A percentile compares a stretch with the other conserved stretches of the same genome.
These are phyloP conservation scores for Antitrichia curtipendula DNA, from an alignment of 225 moss, liverwort and hornwort genomes.

Conservation along the genomic window DNA sequence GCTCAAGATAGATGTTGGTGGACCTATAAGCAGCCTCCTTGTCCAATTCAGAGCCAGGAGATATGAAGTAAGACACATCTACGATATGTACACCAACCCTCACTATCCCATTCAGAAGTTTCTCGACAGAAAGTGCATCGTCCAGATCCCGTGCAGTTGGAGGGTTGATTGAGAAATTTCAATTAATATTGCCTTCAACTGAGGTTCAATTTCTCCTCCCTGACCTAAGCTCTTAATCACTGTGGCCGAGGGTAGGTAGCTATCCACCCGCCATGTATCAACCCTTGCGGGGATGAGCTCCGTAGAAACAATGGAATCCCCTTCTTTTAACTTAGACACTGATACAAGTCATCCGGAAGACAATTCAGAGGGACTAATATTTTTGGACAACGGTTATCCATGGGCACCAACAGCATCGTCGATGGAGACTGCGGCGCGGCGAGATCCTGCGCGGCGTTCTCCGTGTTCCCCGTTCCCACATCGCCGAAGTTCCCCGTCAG, in stretches of 20 bases:
- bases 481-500: no score
- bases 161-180: constrained; percentile 90
- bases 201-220: constrained; percentile 89
- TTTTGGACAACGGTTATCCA: constrained; percentile 71
- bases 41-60: constrained; percentile 63
- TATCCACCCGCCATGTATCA: constrained; percentile 65
- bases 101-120: constrained; percentile 38
- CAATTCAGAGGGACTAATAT: constrained; percentile 54
- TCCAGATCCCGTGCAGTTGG: constrained; percentile 88
- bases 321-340: constrained; percentile 63
- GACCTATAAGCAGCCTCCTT: constrained; percentile 82
- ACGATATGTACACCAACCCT: constrained; percentile 93
- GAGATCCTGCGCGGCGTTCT: no score
- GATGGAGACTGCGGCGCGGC: no score
- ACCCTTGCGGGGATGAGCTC: constrained; percentile 82
- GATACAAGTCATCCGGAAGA: constrained; percentile 50
- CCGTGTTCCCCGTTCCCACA: no score
- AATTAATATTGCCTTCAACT: constrained; percentile 68
- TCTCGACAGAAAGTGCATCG: constrained; percentile 84
- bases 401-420: constrained; percentile 56
- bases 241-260: constrained; percentile 47
- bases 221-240: constrained; percentile 70
- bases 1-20: constrained; percentile 88
- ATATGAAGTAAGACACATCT: constrained; percentile 84
- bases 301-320: constrained; percentile 46